phyloP scores from a whole-genome alignment of 768 basidiomycete species.

The Boletus rex-veris region DNA sequence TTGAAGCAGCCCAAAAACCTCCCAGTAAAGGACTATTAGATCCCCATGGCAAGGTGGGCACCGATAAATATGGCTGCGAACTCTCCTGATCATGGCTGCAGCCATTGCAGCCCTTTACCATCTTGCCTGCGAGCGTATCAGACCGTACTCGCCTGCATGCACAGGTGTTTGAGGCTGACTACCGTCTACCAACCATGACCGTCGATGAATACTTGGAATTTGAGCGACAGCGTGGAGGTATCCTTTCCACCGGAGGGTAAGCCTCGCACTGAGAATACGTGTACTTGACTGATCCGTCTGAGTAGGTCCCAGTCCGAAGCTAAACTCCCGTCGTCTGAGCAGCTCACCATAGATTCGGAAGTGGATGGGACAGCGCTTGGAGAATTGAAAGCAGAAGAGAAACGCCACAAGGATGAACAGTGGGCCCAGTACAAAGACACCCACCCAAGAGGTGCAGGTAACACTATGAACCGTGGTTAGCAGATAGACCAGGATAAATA shows the following conservation, averaged over 20 bases:
- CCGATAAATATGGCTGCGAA: background rate
- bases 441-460: slow-evolving; percentile 89
- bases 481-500: slow-evolving; percentile 4
- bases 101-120: slow-evolving; percentile 91
- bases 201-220: slow-evolving; percentile 92
- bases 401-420: slow-evolving; percentile 81
- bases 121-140: slow-evolving; percentile 67
- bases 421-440: slow-evolving; percentile 89
- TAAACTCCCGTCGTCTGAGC: slow-evolving; percentile 70
- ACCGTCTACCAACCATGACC: slow-evolving; percentile 91
- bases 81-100: slow-evolving; percentile 30
- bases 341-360: slow-evolving; percentile 75
- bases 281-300: slow-evolving; percentile 5
- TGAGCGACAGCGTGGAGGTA: slow-evolving; percentile 79
- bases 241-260: slow-evolving; percentile 86
- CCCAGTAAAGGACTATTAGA: slow-evolving; percentile 67
- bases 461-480: slow-evolving; percentile 88
- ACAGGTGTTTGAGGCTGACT: slow-evolving; percentile 80
- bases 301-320: slow-evolving; percentile 63
- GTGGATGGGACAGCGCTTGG: slow-evolving; percentile 74
- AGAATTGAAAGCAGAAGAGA: slow-evolving; percentile 67
- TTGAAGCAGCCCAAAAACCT: slow-evolving; percentile 53
- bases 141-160: slow-evolving; percentile 71
- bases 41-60: slow-evolving; percentile 65
- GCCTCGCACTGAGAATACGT: slow-evolving; percentile 25